Evolutionary conservation across 495 filamentous ascomycete species (phyloP), one percentile per base, ranked within the genome.

Genomic region (Pseudomonodictys pantanalensis): DNA sequence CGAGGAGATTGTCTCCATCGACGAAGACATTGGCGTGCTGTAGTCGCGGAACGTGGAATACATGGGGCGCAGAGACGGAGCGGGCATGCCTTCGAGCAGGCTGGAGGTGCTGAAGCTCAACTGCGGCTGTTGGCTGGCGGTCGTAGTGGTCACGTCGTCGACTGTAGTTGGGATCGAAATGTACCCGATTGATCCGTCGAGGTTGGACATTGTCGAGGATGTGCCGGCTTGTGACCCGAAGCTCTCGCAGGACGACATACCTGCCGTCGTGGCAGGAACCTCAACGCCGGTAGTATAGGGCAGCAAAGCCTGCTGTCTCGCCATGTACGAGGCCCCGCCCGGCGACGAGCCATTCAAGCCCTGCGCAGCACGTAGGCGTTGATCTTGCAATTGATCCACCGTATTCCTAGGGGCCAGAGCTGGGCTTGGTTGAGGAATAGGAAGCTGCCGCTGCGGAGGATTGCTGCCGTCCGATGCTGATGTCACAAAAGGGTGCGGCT

Each of bases 31-130:
- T 0, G 58, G 62, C 33, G 62, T 22, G 29, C 10, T 48, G 26
- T 62, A 52, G 41, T 67, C 46, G 11, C 62, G 66, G 38, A 60
- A 66, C 23, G 50, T 51, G 2, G 64, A 67, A 26, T 63, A 67
- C 12, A 22, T 43, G 15, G 26, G 3, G 17, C 17, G 12, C 18
- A 45, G 3, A 6, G 54, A 15, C 2, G 64, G 48, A 28, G 55
- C 35, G 15, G 59, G 49, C 48, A 67, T 55, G 0, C 48, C 18
- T 1, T 62, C 55, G 1, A 62, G 30, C 2, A 57, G 44, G 0
- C 48, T 28, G 0, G 64, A 42, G 6, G 64, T 58, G 46, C 48
- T 58, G 22, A 62, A 66, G 18, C 46, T 53, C n/a, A 66, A 28
- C 1, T 42, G 28, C 38, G 49, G 41, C 24, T 33, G 45, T 15